Evolutionary conservation across 148 eudicot genomes (phyloP).

Genomic region (Arbutus unedo): DNA sequence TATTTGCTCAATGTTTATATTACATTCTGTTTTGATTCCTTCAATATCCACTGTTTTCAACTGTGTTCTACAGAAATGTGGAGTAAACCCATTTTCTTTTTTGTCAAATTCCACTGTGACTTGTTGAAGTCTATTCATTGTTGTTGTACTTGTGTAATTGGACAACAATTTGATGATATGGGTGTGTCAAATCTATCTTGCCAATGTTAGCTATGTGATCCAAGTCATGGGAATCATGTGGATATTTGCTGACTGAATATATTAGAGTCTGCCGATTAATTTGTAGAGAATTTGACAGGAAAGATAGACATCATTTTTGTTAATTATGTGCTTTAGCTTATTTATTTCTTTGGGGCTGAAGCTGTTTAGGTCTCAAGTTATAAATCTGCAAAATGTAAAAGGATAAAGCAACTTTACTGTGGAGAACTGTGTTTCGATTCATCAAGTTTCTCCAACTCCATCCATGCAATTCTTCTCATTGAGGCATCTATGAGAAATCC

Average conservation of each 20-base stretch:
- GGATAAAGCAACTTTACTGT: neutral
- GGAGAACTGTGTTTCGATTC: neutral
- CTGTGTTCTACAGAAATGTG: neutral
- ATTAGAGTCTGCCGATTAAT: neutral
- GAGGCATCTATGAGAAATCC: neutral
- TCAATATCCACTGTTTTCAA: neutral
- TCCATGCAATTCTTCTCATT: neutral
- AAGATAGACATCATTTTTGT: neutral
- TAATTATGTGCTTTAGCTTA: neutral
- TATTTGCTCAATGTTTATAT: neutral
- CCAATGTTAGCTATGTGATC: neutral
- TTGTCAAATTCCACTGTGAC: slow-evolving; percentile 10
- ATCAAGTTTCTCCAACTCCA: neutral
- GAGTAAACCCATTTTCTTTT: slow-evolving; percentile 9
- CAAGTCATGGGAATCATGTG: neutral
- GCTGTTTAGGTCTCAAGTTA: neutral
- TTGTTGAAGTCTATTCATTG: neutral
- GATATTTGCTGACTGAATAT: neutral
- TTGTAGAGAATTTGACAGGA: neutral
- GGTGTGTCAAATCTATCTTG: neutral
- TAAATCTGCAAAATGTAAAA: neutral
- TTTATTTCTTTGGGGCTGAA: neutral
- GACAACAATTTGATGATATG: slow-evolving; percentile 18
- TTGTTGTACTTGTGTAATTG: neutral
- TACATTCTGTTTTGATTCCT: neutral